Evolutionary conservation across 2,329 filamentous ascomycete species (phyloP).

Genomic region (Ophiostoma ips): DNA sequence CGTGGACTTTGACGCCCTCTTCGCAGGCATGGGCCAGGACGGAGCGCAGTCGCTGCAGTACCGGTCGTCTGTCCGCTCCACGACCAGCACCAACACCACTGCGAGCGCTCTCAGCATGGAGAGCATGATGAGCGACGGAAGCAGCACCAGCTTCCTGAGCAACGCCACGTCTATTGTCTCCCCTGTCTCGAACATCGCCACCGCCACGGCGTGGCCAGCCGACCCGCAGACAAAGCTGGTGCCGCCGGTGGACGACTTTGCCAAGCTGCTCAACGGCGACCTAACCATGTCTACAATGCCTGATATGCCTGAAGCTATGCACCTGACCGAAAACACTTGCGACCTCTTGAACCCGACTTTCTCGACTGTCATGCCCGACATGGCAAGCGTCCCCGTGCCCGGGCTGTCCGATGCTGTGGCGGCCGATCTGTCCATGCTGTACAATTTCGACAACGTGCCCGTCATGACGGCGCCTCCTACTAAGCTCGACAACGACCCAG

Average conservation of each 20-base stretch:
- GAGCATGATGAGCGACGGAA: conserved; percentile 7
- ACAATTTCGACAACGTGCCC: background rate
- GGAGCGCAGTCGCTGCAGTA: conserved; percentile 22
- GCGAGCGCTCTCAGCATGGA: conserved; percentile 13
- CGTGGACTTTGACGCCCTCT: background rate
- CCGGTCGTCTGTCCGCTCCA: conserved; percentile 35
- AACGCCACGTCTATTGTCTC: conserved; percentile 27
- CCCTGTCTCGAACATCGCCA: conserved; percentile 31
- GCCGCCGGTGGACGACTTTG: conserved; percentile 25
- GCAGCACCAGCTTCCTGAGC: conserved; percentile 17
- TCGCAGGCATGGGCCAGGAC: background rate
- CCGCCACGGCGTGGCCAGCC: conserved; percentile 26
- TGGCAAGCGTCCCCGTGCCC: background rate
- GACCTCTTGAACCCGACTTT: background rate
- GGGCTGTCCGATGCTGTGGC: background rate
- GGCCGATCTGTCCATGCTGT: background rate
- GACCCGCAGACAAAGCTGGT: conserved; percentile 28
- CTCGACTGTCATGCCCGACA: background rate
- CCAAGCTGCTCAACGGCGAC: conserved; percentile 20
- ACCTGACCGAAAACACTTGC: background rate
- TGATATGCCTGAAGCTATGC: too few species aligned
- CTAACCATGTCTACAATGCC: background rate
- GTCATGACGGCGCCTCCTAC: background rate
- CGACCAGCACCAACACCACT: conserved; percentile 23
- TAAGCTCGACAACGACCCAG: background rate